Percentiles rank a stretch among this genome's conserved stretches.
Evolutionary conservation across 2,329 filamentous ascomycete genomes (phyloP).

Genomic region (Penicillium sp.): DNA sequence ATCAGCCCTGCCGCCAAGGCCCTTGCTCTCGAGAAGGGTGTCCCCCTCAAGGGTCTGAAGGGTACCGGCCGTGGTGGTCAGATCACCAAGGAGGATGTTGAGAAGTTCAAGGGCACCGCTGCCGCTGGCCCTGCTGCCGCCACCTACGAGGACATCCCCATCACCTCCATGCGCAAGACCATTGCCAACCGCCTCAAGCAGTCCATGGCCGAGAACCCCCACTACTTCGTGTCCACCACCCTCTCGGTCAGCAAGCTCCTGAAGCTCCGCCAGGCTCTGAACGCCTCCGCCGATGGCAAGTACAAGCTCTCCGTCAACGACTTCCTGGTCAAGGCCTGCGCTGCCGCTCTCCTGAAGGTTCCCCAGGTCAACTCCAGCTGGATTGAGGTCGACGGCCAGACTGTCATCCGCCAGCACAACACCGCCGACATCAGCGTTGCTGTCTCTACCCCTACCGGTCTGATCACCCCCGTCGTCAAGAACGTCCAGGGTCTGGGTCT

Average conservation of each 20-base stretch:
- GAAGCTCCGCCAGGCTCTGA: constrained; percentile 93
- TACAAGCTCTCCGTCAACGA: constrained; percentile 99
- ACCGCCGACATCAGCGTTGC: constrained; percentile 94
- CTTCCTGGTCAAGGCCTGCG: constrained; percentile 97
- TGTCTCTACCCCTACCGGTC: constrained; percentile 86
- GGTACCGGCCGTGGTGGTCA: constrained; percentile 83
- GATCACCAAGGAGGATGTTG: constrained; percentile 90
- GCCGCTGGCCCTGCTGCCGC: constrained; percentile 61
- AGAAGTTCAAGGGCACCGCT: constrained; percentile 72
- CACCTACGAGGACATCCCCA: constrained; percentile 80
- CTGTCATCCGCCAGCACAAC: constrained; percentile 88
- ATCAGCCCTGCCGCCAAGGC: constrained; percentile 75
- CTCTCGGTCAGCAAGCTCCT: constrained; percentile 94
- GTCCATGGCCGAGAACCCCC: constrained; percentile 91
- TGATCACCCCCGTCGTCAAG: constrained; percentile 97
- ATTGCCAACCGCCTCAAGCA: constrained; percentile 90
- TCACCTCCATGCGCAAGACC: constrained; percentile 95
- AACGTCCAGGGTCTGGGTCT: constrained; percentile 86
- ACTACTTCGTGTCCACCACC: constrained; percentile 93
- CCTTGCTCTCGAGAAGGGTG: constrained; percentile 81
- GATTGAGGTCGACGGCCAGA: constrained; percentile 74
- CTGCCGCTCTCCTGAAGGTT: constrained; percentile 86
- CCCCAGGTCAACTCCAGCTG: constrained; percentile 95
- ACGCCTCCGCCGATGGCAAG: constrained; percentile 83
- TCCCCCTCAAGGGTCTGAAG: constrained; percentile 78